phyloP scores from a whole-genome alignment of 306 rosid species.

The Neltuma alba region DNA sequence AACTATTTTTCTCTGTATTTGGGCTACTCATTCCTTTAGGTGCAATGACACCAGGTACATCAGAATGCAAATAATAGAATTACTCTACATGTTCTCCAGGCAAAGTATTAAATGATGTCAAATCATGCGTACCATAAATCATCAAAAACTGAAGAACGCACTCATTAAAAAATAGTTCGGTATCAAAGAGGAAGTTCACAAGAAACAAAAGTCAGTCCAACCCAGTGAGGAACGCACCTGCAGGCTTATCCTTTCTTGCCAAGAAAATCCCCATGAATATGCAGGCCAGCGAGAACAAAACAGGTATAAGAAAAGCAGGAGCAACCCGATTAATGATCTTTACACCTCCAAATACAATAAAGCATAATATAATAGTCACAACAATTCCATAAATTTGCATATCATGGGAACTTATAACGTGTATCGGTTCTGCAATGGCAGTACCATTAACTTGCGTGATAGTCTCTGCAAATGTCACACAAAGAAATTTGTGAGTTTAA shows the following conservation, averaged over 20 bases:
- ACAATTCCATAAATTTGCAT: constrained; percentile 95
- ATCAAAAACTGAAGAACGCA: background rate
- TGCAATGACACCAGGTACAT: background rate
- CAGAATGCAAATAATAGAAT: background rate
- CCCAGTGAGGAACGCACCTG: constrained; percentile 56
- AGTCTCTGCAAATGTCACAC: constrained; percentile 66
- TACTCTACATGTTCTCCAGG: background rate
- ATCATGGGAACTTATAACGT: constrained; percentile 83
- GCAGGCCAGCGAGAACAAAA: constrained; percentile 78
- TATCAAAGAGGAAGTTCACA: background rate
- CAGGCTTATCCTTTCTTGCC: constrained; percentile 76
- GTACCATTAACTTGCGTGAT: constrained; percentile 77
- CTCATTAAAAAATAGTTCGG: background rate
- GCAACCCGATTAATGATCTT: constrained; percentile 99
- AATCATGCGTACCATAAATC: background rate
- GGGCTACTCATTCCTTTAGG: background rate
- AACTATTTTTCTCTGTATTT: background rate
- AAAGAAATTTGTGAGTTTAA: constrained; percentile 24
- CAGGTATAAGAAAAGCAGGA: constrained; percentile 95
- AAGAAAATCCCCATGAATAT: constrained; percentile 75
- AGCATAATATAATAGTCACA: constrained; percentile 91
- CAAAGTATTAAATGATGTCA: background rate
- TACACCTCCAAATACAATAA: constrained; percentile 98
- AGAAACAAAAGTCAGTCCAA: constrained; percentile 3
- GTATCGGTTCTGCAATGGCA: constrained; percentile 59